Base-by-base conservation (phyloP, 169 alveolate species). In the Eimeria falciformis region DNA sequence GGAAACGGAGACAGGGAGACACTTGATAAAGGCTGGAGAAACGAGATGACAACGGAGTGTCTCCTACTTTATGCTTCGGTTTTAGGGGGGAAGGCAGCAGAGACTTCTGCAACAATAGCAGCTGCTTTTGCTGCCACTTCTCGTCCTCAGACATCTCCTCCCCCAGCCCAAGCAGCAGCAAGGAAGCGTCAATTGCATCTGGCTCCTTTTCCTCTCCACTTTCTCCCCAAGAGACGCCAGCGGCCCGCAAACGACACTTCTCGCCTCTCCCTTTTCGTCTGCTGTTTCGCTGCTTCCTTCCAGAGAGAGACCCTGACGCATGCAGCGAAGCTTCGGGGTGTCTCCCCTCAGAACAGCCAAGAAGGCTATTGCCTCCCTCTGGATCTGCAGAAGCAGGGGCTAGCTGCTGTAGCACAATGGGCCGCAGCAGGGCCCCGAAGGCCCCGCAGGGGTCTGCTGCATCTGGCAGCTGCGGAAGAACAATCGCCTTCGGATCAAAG, bases 391-490 rank as follows among this genome's bases (percentile, higher is more conserved):
- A 6, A 47, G 58, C 58, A 47, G 71, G 33, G 21, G 33, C 71
- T 14, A 12, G 79, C 47, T 27, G 79, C 79, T 68, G 79, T 47
- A 29, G 62, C 37, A 82, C 62, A 25, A 82, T 40, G 25, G 78
- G 90, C 40, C 65, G 29, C 56, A 82, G 62, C 12, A 82, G 40
- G 5, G 43, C 40, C 21, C 78, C 90, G 58, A 50, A 53, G 23
- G 90, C 77, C 1, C 78, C 90, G 4, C 65, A 50, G 21, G 90
- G 78, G 43, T 82, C 90, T 7, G 53, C 40, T 1, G 90, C 50
- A 23, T 82, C 90, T 18, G 90, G 90, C 75, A 82, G 78, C 43
- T 53, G 55, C 5, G 43, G 90, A 75, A 82, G 33, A 29, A 82
- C 65, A 17, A 82, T 50, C 14, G 43, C 75, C 40, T 29, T 4